Evolutionary conservation across 768 basidiomycete species (phyloP), one percentile per base, ranked within the genome.

Genomic region (Hericium rajendrae): DNA sequence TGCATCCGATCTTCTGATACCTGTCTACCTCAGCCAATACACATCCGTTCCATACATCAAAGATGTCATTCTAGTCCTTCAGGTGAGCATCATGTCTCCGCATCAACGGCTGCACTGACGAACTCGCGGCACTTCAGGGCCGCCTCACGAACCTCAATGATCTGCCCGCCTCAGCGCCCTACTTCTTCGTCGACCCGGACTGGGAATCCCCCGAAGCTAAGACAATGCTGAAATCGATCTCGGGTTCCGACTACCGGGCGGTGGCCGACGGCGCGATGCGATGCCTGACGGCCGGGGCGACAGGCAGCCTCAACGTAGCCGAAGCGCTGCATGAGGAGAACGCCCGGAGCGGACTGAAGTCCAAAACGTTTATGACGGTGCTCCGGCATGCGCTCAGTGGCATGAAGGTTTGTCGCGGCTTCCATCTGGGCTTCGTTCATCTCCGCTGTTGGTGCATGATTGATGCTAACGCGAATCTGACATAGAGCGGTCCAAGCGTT

Each of bases 311-410:
- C 1, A 68, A 74, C 6, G 60, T 65, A 11, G 64, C 69, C 16
- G 69, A 72, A 16, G 43, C 83, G 12, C 64, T 86, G 8, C 76
- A 81, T 26, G 70, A 74, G 12, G 76, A 77, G 61, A 75, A 73
- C 38, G 69, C 73, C 38, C 67, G 64, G 37, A 63, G 74, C 2
- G 70, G 68, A 2, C 56, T 80, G 12, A 72, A 76, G 53, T 70
- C 70, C 48, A 85, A 79, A 53, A 62, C 72, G 20, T 82, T 91
- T 62, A 85, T 94, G 83, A 85, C 79, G 1, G 78, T 82, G 0
- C 69, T 95, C 53, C 72, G 94, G 54, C 81, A 89, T 66, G 88
- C 86, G 3, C 67, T 97, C 62, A 93, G 87, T 1, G 94, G 85
- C 2, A 81, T 83, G 73, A 92, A 89, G 82, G 94, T 87, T 65